phyloP scores from a whole-genome alignment of 2,329 filamentous ascomycete species.

The Pyrenophora teres region DNA sequence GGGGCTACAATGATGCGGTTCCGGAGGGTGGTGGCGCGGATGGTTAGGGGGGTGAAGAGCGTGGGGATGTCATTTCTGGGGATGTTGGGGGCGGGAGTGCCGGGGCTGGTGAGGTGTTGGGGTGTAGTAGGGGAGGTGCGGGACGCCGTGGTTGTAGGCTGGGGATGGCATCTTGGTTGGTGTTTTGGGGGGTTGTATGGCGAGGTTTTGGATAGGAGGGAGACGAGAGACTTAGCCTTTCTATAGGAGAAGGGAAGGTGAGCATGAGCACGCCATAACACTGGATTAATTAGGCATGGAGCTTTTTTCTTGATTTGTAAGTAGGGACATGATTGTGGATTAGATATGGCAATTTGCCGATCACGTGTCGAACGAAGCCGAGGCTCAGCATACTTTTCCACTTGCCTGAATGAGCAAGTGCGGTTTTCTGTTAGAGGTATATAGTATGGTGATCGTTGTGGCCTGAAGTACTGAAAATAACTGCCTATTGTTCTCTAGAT shows the following conservation, averaged over 20 bases:
- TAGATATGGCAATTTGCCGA: constrained; percentile 1
- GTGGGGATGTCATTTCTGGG: constrained; percentile 28
- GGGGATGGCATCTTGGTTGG: constrained; percentile 28
- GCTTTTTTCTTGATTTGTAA: constrained; percentile 22
- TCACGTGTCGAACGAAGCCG: no score
- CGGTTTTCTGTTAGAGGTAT: background rate
- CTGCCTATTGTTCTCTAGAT: no score
- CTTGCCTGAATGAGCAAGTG: background rate
- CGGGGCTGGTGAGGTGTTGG: constrained; percentile 52
- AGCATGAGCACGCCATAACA: no score
- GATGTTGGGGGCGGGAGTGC: constrained; percentile 30
- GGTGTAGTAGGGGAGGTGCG: constrained; percentile 51
- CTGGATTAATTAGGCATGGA: background rate
- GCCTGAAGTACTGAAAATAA: no score
- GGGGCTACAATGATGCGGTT: constrained; percentile 47
- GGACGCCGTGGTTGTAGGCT: constrained; percentile 35
- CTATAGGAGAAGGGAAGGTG: no score
- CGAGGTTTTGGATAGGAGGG: no score
- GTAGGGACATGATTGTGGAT: background rate
- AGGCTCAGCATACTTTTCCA: constrained; percentile 10
- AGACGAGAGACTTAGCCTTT: no score
- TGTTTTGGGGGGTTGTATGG: background rate
- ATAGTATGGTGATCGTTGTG: background rate
- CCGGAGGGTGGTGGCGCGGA: constrained; percentile 41
- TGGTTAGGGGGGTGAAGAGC: constrained; percentile 45